Percentiles rank a stretch among this genome's conserved stretches.
Conservation (phyloP, 140 eudicot genomes). For the Bidens hawaiensis region DNA sequence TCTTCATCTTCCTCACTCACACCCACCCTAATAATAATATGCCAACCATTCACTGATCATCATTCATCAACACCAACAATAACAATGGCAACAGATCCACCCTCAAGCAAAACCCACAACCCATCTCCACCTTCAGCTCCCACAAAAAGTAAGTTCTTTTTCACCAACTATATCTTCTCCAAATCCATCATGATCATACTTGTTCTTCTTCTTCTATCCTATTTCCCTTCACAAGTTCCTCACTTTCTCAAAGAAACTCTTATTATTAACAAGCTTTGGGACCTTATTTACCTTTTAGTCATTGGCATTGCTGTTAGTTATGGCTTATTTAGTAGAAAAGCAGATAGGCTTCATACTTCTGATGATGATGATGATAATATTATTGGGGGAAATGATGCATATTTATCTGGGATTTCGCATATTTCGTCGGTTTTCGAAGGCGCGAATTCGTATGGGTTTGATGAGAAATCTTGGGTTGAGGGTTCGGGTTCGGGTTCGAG, state of each 20-base stretch:
- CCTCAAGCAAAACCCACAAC: conserved; percentile 33
- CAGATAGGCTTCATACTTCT: conserved; percentile 8
- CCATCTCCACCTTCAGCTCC: conserved; percentile 24
- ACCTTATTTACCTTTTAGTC: conserved; percentile 60
- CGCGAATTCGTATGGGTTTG: conserved; percentile 50
- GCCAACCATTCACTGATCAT: conserved; percentile 18
- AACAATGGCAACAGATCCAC: conserved; percentile 40
- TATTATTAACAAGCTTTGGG: conserved; percentile 52
- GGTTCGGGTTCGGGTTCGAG: conserved; percentile 20
- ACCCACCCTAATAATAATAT: conserved; percentile 21
- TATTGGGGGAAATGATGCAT: conserved; percentile 16
- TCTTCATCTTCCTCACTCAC: not conserved
- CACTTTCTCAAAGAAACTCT: conserved; percentile 38
- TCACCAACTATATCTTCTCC: conserved; percentile 28
- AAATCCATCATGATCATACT: conserved; percentile 47
- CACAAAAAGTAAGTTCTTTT: conserved; percentile 44
- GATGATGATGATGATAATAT: conserved; percentile 10
- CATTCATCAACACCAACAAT: not conserved
- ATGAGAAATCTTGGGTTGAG: conserved; percentile 29
- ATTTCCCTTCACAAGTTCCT: conserved; percentile 75
- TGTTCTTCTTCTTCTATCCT: conserved; percentile 46
- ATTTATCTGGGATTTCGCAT: conserved; percentile 49
- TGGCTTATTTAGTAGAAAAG: conserved; percentile 58
- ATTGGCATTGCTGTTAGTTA: conserved; percentile 77
- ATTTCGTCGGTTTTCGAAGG: conserved; percentile 63